Evolutionary conservation across 108 stramenopile genomes (phyloP), one percentile per base, ranked within the genome.

Genomic region (Parietichytrium sp.): DNA sequence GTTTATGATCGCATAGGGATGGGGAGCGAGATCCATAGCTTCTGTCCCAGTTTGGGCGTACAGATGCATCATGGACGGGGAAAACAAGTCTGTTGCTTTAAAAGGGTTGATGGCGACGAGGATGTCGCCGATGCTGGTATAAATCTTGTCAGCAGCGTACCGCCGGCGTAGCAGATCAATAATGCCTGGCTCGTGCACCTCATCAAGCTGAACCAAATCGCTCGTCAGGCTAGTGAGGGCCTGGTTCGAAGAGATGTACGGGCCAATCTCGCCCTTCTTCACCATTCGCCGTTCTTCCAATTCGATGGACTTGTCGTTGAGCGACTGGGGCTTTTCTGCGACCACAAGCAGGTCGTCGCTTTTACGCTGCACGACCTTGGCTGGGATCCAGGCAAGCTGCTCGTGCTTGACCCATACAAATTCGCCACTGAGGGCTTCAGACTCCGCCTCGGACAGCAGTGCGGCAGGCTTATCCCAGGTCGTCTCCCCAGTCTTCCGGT

Each of bases 1-100:
- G 47, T 92, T 90, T 13, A 93, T 92, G n/a, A 92, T 91, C 4
- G 88, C 84, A 79, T 89, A 94, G 16, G 90, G 90, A 78, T 94
- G 94, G 16, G 94, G 94, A 6, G 91, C 82, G 36, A 83, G 54
- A n/a, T 72, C 61, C 61, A 72, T 72, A 3, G 61, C 61, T 25
- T 72, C 61, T 7, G 38, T 33, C 1, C 61, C 61, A 16, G 61
- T 72, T 42, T 72, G 38, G 12, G 61, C 61, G 55, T 83, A 81
- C 48, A 42, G 27, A 16, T 50, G 31, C 51, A 80, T 78, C 7
- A 52, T 53, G 3, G 4, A 12, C 45, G 52, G 8, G 7, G 48
- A 16, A 38, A 83, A 86, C 10, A 86, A 15, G 18, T 52, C 82
- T 3, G 48, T 29, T n/a, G 80, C 53, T 49, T 83, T 86, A 78